Conservation (phyloP, 129 eudicot genomes). For the Glebionis coronaria region DNA sequence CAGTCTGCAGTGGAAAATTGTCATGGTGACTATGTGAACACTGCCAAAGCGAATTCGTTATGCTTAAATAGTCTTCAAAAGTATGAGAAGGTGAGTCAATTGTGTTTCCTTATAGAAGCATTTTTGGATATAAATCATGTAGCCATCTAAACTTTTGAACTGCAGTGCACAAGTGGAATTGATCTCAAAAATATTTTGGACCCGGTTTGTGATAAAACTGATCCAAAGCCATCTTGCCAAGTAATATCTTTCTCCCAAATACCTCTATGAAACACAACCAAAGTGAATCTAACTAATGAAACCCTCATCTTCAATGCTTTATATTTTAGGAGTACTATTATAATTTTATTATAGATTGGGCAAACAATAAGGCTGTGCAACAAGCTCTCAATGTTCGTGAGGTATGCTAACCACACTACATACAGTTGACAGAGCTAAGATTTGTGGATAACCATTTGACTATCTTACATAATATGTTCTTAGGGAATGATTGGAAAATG, state of each 20-base stretch:
- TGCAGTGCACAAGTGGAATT: conserved; percentile 18
- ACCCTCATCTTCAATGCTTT: neutral
- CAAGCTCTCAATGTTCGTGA: conserved; percentile 29
- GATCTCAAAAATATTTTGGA: conserved; percentile 17
- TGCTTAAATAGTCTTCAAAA: conserved; percentile 9
- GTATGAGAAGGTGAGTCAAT: conserved; percentile 6
- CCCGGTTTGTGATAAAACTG: conserved; percentile 1
- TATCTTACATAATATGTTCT: neutral
- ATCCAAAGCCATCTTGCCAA: conserved; percentile 12
- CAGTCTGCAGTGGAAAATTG: conserved; percentile 4
- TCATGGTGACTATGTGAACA: conserved; percentile 1
- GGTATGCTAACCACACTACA: neutral
- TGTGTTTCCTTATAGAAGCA: neutral
- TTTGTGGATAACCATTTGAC: neutral
- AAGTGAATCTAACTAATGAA: neutral
- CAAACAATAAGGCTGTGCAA: conserved; percentile 21
- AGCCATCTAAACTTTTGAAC: neutral
- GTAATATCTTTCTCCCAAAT: conserved; percentile 7
- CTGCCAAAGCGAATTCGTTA: neutral
- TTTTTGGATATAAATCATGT: neutral
- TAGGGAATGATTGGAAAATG: conserved; percentile 28
- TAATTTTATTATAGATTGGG: conserved; percentile 20
- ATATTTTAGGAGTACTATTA: conserved; percentile 6
- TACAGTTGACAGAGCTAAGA: neutral
- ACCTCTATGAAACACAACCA: neutral